Evolutionary conservation across 2,329 filamentous ascomycete species (phyloP).

Genomic region (Phialophora tarda): DNA sequence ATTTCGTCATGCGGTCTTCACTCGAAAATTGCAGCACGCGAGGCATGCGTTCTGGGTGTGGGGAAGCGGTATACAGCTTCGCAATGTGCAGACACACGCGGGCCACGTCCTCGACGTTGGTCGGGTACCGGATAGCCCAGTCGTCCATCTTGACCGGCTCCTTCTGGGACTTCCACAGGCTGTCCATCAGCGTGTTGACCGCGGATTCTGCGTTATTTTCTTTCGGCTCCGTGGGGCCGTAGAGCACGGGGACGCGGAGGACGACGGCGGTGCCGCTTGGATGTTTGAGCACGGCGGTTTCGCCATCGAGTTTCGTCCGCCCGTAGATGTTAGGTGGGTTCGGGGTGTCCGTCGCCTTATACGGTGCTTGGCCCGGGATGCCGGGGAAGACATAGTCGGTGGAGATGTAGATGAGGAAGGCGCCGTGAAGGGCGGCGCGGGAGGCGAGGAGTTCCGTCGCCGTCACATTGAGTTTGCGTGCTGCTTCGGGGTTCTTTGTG

Average conservation of each 20-base stretch:
- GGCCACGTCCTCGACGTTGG: slow-evolving; percentile 85
- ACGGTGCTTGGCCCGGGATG: slow-evolving; percentile 81
- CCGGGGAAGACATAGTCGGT: slow-evolving; percentile 81
- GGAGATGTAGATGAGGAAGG: slow-evolving; percentile 66
- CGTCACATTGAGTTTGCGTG: slow-evolving; percentile 73
- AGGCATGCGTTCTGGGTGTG: slow-evolving; percentile 61
- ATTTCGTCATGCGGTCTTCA: slow-evolving; percentile 86
- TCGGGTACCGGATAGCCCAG: slow-evolving; percentile 83
- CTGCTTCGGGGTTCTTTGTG: slow-evolving; percentile 76
- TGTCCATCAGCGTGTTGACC: slow-evolving; percentile 79
- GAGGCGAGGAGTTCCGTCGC: slow-evolving; percentile 71
- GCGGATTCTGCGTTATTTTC: slow-evolving; percentile 72
- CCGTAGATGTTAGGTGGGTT: slow-evolving; percentile 80
- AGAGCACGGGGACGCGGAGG: slow-evolving; percentile 81
- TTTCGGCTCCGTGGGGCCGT: slow-evolving; percentile 71
- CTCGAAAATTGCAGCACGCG: slow-evolving; percentile 81
- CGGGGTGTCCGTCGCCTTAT: slow-evolving; percentile 68
- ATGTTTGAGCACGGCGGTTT: slow-evolving; percentile 70
- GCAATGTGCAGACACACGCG: slow-evolving; percentile 78
- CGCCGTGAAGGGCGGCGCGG: slow-evolving; percentile 63
- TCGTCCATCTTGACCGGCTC: slow-evolving; percentile 78
- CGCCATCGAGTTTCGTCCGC: slow-evolving; percentile 73
- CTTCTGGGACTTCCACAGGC: slow-evolving; percentile 73
- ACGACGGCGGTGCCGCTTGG: slow-evolving; percentile 60
- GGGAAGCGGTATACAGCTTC: slow-evolving; percentile 67